phyloP scores from a whole-genome alignment of 306 rosid genomes.

The Fagus crenata region DNA sequence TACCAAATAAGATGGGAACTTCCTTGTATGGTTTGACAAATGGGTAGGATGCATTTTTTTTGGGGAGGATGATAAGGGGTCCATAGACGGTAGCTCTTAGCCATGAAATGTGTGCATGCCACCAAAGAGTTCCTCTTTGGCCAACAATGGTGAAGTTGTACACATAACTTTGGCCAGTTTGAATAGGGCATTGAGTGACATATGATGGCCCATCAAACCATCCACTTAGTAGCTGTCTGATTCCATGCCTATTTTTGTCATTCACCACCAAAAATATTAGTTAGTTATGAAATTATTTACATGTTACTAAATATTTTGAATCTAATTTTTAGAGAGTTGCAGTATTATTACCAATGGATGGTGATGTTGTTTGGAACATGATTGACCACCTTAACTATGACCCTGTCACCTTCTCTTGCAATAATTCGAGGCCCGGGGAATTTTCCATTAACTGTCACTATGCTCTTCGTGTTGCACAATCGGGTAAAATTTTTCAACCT shows the following conservation, averaged over 20 bases:
- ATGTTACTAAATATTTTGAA: neutral
- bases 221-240: slow-evolving; percentile 59
- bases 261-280: slow-evolving; percentile 9
- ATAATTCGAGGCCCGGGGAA: slow-evolving; percentile 66
- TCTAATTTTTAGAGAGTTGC: no score
- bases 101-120: slow-evolving; percentile 77
- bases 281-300: neutral
- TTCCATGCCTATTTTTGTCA: slow-evolving; percentile 58
- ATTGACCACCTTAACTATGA: slow-evolving; percentile 65
- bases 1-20: slow-evolving; percentile 65
- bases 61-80: slow-evolving; percentile 61
- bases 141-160: slow-evolving; percentile 70
- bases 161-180: slow-evolving; percentile 52
- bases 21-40: slow-evolving; percentile 56
- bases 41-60: slow-evolving; percentile 51
- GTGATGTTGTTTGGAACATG: slow-evolving; percentile 59
- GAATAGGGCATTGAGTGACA: slow-evolving; percentile 76
- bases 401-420: slow-evolving; percentile 72
- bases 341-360: slow-evolving; percentile 56
- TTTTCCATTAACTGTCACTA: slow-evolving; percentile 58
- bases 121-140: slow-evolving; percentile 68
- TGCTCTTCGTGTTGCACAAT: slow-evolving; percentile 59
- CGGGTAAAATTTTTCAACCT: slow-evolving; percentile 50
- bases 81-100: slow-evolving; percentile 67
- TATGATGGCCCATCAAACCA: slow-evolving; percentile 77